Conservation (phyloP, 1,139 yeast species). For the Diutina ranongensis region DNA sequence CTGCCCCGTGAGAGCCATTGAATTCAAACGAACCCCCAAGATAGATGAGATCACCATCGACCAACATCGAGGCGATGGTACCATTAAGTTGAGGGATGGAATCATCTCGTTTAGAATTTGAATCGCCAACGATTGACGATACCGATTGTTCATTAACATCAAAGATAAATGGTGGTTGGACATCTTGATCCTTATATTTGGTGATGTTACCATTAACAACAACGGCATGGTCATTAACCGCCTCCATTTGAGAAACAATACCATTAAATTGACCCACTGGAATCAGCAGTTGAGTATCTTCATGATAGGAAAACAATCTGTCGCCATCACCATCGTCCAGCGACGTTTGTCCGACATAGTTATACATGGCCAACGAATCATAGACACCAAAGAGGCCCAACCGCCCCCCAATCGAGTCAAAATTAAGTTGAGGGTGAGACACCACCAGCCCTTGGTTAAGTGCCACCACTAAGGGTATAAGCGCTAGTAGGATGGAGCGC, state of each 20-base stretch:
- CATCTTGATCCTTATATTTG: constrained; percentile 21
- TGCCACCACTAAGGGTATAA: neutral
- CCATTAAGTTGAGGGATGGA: constrained; percentile 27
- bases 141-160: constrained; percentile 36
- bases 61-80: constrained; percentile 36
- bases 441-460: neutral
- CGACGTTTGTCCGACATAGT: constrained; percentile 30
- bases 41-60: constrained; percentile 42
- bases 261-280: constrained; percentile 20
- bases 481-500: constrained; percentile 1
- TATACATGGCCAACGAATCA: constrained; percentile 47
- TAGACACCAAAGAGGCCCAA: constrained; percentile 59
- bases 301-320: constrained; percentile 17
- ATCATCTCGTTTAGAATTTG: constrained; percentile 15
- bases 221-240: constrained; percentile 18
- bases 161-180: constrained; percentile 43
- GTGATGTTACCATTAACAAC: constrained; percentile 36
- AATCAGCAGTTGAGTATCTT: constrained; percentile 16
- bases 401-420: constrained; percentile 23
- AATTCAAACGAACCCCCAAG: constrained; percentile 71
- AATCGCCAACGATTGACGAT: constrained; percentile 21
- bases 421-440: constrained; percentile 21
- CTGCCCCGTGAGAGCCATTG: constrained; percentile 48
- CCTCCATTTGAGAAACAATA: constrained; percentile 19
- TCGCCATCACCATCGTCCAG: constrained; percentile 14